Percentiles rank a stretch among this genome's conserved stretches.
These are phyloP conservation scores for Astragalus membranaceus DNA, from an alignment of 306 rosid species.

Conservation along the genomic window DNA sequence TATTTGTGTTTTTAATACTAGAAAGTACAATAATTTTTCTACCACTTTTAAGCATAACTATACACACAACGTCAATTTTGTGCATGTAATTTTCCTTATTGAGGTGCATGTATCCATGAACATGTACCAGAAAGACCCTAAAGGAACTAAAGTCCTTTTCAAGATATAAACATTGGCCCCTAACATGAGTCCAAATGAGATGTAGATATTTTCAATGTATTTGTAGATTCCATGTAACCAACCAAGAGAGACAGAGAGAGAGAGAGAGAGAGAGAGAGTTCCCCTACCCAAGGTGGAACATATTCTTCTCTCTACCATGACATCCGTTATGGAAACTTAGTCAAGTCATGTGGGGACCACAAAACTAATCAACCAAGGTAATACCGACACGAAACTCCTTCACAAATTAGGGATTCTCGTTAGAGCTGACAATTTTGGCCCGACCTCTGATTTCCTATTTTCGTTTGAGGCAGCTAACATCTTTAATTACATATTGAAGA, in stretches of 20 bases:
- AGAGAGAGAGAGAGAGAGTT: constrained; percentile 33
- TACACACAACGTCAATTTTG: background rate
- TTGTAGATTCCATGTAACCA: constrained; percentile 45
- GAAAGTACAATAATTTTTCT: constrained; percentile 1
- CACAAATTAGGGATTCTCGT: background rate
- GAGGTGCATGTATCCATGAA: constrained; percentile 9
- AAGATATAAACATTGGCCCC: constrained; percentile 14
- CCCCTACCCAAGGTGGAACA: constrained; percentile 41
- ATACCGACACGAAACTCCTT: background rate
- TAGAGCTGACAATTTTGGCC: too few relatives aligned
- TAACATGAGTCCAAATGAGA: background rate
- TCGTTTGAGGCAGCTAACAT: too few relatives aligned
- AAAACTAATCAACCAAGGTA: constrained; percentile 14
- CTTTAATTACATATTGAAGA: too few relatives aligned
- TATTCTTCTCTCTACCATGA: constrained; percentile 38
- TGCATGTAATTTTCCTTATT: constrained; percentile 8
- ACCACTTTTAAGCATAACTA: constrained; percentile 3
- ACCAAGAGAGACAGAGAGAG: constrained; percentile 17
- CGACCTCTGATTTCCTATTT: too few relatives aligned
- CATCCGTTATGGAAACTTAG: constrained; percentile 22
- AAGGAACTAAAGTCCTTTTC: constrained; percentile 30
- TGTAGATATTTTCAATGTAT: constrained; percentile 14
- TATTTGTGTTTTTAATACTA: background rate
- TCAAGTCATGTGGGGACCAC: constrained; percentile 38
- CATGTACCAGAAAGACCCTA: background rate